phyloP scores from a whole-genome alignment of 2,329 filamentous ascomycete species.

The Furcasterigmium furcatum region DNA sequence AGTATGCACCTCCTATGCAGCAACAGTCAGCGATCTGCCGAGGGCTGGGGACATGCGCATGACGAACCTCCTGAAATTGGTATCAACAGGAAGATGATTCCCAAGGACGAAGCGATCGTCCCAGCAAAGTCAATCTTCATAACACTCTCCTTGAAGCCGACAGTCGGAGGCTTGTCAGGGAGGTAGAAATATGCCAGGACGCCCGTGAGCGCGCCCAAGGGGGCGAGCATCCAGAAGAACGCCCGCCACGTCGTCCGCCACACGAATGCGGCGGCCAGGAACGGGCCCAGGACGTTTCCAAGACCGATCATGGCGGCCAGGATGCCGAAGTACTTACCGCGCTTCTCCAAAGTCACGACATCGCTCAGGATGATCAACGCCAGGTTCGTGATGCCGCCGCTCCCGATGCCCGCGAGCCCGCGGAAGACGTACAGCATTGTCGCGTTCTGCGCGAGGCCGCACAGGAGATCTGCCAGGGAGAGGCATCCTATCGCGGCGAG shows the following conservation, averaged over 20 bases:
- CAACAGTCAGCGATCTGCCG: too few species aligned
- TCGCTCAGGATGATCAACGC: conserved; percentile 62
- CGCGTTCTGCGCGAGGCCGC: conserved; percentile 51
- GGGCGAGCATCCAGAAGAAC: conserved; percentile 46
- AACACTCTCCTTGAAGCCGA: conserved; percentile 41
- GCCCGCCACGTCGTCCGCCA: conserved; percentile 34
- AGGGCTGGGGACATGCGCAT: too few species aligned
- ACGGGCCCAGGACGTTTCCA: conserved; percentile 38
- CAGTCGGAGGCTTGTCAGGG: conserved; percentile 47
- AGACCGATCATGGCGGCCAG: conserved; percentile 34
- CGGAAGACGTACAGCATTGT: conserved; percentile 60
- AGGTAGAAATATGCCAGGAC: conserved; percentile 42
- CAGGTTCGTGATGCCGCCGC: conserved; percentile 56
- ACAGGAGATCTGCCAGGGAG: conserved; percentile 54
- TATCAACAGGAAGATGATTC: conserved; percentile 58
- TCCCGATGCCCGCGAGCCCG: conserved; percentile 57
- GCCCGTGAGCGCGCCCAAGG: conserved; percentile 42
- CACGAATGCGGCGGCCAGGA: conserved; percentile 36
- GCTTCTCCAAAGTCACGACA: conserved; percentile 53
- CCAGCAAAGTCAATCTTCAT: conserved; percentile 58
- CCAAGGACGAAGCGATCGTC: conserved; percentile 48
- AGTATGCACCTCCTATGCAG: conserved; percentile 19
- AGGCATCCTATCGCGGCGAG: conserved; percentile 50
- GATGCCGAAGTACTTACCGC: conserved; percentile 52
- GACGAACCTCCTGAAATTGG: conserved; percentile 63